These are phyloP conservation scores for Panellus pusillus DNA, from an alignment of 768 basidiomycete genomes.

Conservation along the genomic window DNA sequence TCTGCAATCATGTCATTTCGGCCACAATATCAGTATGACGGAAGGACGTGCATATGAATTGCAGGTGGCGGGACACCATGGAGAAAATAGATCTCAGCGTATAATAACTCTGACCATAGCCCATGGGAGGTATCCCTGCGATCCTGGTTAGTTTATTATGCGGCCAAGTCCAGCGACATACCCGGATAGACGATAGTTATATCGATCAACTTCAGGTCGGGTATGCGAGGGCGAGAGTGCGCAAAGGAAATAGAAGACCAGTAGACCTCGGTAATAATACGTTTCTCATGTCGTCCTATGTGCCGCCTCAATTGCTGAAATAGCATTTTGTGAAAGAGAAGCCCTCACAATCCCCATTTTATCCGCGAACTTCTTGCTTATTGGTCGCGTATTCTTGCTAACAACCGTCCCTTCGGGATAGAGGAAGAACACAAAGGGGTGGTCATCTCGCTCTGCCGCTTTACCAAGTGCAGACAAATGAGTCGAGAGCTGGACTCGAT, in stretches of 20 bases:
- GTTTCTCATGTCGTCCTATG: constrained; percentile 75
- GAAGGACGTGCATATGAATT: constrained; percentile 63
- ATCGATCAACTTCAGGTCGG: constrained; percentile 80
- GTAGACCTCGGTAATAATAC: constrained; percentile 90
- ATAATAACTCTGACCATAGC: constrained; percentile 87
- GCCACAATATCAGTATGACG: no score
- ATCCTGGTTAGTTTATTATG: constrained; percentile 14
- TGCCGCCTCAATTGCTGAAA: neutral
- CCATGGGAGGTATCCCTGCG: constrained; percentile 71
- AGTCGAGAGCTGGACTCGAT: constrained; percentile 63
- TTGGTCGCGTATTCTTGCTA: constrained; percentile 79
- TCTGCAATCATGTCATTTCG: no score
- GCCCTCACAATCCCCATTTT: constrained; percentile 84
- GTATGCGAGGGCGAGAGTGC: constrained; percentile 76
- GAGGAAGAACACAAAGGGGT: constrained; percentile 78
- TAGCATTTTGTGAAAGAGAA: neutral
- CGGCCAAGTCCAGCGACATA: constrained; percentile 26
- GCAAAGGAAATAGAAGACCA: constrained; percentile 82
- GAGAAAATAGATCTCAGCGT: constrained; percentile 88
- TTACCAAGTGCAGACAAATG: constrained; percentile 69
- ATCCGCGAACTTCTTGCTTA: constrained; percentile 85
- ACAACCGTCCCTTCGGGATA: constrained; percentile 98
- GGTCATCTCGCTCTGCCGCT: constrained; percentile 64
- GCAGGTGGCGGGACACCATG: constrained; percentile 78
- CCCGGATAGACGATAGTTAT: constrained; percentile 92